phyloP scores from a whole-genome alignment of 2,329 filamentous ascomycete genomes.

The Camillea tinctor region DNA sequence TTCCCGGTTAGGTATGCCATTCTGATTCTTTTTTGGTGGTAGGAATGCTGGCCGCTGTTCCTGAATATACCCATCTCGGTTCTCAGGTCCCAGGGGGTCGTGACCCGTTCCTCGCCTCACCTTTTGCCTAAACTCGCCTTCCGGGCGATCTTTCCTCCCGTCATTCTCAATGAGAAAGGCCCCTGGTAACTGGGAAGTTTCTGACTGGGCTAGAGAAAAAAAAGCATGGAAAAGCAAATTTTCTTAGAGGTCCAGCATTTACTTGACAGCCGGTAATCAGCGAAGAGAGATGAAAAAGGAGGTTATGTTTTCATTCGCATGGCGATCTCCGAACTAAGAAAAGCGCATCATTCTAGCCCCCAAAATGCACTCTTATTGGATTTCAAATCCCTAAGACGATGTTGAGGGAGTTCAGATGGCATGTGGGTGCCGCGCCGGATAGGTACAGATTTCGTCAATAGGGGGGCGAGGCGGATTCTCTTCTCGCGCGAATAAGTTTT shows the following conservation, averaged over 20 bases:
- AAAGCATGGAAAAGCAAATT: too few relatives aligned
- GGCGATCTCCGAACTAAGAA: not conserved
- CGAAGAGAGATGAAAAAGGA: not conserved
- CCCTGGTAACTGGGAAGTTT: not conserved
- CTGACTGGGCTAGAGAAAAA: not conserved
- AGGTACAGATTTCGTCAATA: not conserved
- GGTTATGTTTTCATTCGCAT: not conserved
- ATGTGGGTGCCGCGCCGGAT: not conserved
- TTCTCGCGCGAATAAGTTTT: not conserved
- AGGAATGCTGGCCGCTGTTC: not conserved
- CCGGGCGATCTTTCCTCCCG: not conserved
- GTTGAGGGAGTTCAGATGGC: not conserved
- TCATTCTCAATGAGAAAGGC: not conserved
- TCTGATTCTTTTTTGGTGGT: not conserved
- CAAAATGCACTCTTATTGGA: not conserved
- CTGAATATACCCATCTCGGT: not conserved
- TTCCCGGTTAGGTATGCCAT: not conserved
- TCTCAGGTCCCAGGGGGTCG: slow-evolving; percentile 1
- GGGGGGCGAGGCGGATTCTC: not conserved
- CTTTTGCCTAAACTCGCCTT: slow-evolving; percentile 3
- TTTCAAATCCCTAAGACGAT: not conserved
- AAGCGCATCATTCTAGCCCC: not conserved
- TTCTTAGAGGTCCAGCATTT: not conserved
- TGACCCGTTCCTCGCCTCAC: not conserved
- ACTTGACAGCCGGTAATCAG: not conserved